Evolutionary conservation across 805 yeast genomes (phyloP), one percentile per base, ranked within the genome.

Genomic region (Vanderwaltozyma tropicalis): DNA sequence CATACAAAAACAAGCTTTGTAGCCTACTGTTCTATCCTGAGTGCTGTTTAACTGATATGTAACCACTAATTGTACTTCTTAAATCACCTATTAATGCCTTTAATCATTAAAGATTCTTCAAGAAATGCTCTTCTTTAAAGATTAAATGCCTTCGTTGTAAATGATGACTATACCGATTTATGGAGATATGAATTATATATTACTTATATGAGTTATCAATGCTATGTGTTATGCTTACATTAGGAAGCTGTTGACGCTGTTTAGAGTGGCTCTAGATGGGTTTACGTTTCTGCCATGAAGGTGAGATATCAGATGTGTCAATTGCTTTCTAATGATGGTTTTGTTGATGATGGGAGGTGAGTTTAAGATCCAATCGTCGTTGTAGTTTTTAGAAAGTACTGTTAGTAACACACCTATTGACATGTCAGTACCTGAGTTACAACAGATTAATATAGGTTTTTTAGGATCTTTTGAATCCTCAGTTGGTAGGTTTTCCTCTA

Each of bases 211-310:
- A n/a, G n/a, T n/a, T n/a, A n/a, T n/a, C 11, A 22, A 22, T 22
- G 25, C 25, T 22, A 14, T n/a, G n/a, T n/a, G n/a, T n/a, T n/a
- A n/a, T n/a, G n/a, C n/a, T 20, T 61, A 69, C 76, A 80, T 71
- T 22, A 80, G 46, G 42, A 45, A 73, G 2, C 76, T 57, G 44
- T 84, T 80, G 2, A 82, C 75, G 21, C 88, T 71, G 47, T 80
- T 87, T 29, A 84, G 61, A 0, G 94, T 80, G 10, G 84, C 77
- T 35, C 95, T 64, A 39, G 87, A 77, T 0, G 95, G 94, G 42
- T 84, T 81, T 4, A 72, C 73, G 29, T 68, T 72, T n/a, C 71
- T 53, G 1, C 56, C 58, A 8, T 51, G 38, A n/a, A 56, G 35
- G 7, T 61, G 54, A 3, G 67, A 59, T 14, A 71, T 63, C 3